Evolutionary conservation across 306 rosid genomes (phyloP).

Genomic region (Acacia acuminata): DNA sequence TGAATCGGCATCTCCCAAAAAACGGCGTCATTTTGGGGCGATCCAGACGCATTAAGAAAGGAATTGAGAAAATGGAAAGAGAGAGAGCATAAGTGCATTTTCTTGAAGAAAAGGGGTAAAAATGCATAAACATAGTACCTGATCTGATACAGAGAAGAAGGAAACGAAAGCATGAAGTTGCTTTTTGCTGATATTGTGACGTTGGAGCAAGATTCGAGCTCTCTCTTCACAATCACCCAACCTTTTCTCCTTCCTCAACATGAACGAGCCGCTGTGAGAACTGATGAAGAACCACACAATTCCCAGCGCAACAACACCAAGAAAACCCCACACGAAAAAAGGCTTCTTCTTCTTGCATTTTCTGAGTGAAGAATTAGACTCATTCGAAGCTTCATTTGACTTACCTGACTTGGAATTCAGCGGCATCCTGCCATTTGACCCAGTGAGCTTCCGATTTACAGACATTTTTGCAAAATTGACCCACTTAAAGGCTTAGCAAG

Average conservation of each 20-base stretch:
- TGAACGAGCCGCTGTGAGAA: slow-evolving; percentile 34
- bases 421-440: slow-evolving; percentile 62
- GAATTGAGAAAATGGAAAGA: slow-evolving; percentile 23
- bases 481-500: slow-evolving; percentile 38
- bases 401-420: slow-evolving; percentile 53
- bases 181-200: slow-evolving; percentile 68
- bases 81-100: slow-evolving; percentile 5
- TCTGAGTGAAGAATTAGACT: slow-evolving; percentile 48
- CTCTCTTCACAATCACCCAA: slow-evolving; percentile 48
- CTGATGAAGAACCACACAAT: slow-evolving; percentile 49
- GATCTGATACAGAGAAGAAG: slow-evolving; percentile 71
- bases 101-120: slow-evolving; percentile 6
- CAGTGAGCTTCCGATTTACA: slow-evolving; percentile 59
- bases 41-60: slow-evolving; percentile 3
- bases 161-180: slow-evolving; percentile 66
- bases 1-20: neutral
- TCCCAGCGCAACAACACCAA: slow-evolving; percentile 41
- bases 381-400: slow-evolving; percentile 56
- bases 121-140: slow-evolving; percentile 50
- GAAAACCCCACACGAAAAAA: slow-evolving; percentile 50
- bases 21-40: neutral
- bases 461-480: slow-evolving; percentile 63
- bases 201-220: slow-evolving; percentile 56
- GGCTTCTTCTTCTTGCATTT: slow-evolving; percentile 47
- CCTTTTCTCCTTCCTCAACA: slow-evolving; percentile 41